Evolutionary conservation across 306 rosid genomes (phyloP).

Genomic region (Parietaria judaica): DNA sequence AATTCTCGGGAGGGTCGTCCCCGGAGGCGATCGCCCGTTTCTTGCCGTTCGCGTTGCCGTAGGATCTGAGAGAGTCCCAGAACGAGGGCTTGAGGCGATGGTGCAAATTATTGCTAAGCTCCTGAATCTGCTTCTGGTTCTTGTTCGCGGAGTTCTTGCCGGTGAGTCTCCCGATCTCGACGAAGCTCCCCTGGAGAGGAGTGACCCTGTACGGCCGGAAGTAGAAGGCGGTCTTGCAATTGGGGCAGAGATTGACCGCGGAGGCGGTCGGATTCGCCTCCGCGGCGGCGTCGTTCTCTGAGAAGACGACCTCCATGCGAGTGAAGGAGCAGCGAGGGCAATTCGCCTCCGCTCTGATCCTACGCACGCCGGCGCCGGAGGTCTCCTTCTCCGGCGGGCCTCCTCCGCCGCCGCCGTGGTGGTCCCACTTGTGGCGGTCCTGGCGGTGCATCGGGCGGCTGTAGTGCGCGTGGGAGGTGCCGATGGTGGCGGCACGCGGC

Average conservation of each 20-base stretch:
- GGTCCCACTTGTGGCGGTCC: constrained; percentile 89
- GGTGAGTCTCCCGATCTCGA: constrained; percentile 70
- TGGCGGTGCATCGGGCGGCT: constrained; percentile 58
- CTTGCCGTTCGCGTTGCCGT: constrained; percentile 11
- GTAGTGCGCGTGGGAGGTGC: constrained; percentile 15
- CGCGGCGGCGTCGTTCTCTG: neutral
- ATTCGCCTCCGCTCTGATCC: constrained; percentile 80
- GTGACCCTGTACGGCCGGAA: constrained; percentile 56
- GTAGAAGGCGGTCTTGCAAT: constrained; percentile 75
- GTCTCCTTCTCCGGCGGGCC: constrained; percentile 30
- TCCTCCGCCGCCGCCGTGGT: constrained; percentile 6
- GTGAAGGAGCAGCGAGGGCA: constrained; percentile 78
- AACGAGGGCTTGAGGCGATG: constrained; percentile 40
- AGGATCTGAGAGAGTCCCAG: constrained; percentile 50
- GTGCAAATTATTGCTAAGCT: constrained; percentile 13
- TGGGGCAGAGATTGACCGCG: constrained; percentile 79
- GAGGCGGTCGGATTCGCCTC: constrained; percentile 12
- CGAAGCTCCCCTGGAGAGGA: constrained; percentile 80
- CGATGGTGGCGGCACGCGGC: constrained; percentile 49
- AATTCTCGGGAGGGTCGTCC: constrained; percentile 65
- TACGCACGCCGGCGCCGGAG: constrained; percentile 28
- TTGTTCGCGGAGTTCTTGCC: constrained; percentile 5
- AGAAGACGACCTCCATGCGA: constrained; percentile 67
- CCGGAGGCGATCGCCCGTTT: neutral
- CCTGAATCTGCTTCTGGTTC: neutral